Percentiles rank a stretch among this genome's conserved stretches.
Conservation (phyloP, 805 yeast species). For the Debaryomyces maramus region DNA sequence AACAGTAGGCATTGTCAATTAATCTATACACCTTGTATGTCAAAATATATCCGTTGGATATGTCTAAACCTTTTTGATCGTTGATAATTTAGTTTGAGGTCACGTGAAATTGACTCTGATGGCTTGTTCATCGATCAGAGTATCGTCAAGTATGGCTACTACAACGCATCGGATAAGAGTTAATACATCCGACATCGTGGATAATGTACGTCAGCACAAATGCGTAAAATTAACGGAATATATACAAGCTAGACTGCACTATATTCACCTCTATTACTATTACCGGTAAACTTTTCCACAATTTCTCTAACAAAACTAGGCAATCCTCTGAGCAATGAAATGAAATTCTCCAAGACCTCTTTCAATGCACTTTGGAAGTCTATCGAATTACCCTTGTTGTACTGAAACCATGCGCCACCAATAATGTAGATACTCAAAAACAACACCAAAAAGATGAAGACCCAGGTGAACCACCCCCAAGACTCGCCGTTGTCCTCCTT, state of each 20-base stretch:
- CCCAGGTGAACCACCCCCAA: constrained; percentile 83
- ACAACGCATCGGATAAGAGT: too few relatives aligned
- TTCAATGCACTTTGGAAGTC: constrained; percentile 72
- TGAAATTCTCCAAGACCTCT: constrained; percentile 69
- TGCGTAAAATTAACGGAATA: too few relatives aligned
- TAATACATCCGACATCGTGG: too few relatives aligned
- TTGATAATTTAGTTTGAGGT: constrained; percentile 1
- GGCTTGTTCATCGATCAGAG: neutral
- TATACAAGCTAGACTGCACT: constrained; percentile 70
- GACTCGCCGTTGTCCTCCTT: constrained; percentile 38
- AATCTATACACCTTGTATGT: too few relatives aligned
- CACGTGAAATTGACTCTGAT: constrained; percentile 4
- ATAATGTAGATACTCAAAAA: constrained; percentile 69
- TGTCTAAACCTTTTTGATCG: neutral
- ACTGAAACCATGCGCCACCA: constrained; percentile 74
- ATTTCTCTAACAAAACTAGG: constrained; percentile 72
- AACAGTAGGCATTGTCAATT: constrained; percentile 40
- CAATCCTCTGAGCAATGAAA: constrained; percentile 55
- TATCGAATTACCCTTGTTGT: constrained; percentile 66
- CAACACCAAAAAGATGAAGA: constrained; percentile 72
- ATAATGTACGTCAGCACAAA: too few relatives aligned
- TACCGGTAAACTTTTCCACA: constrained; percentile 61
- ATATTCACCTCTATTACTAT: constrained; percentile 78
- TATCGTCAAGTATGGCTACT: too few relatives aligned
- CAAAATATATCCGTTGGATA: neutral